Conservation (phyloP, 805 yeast species). For the Saccharomyces mikatae region DNA sequence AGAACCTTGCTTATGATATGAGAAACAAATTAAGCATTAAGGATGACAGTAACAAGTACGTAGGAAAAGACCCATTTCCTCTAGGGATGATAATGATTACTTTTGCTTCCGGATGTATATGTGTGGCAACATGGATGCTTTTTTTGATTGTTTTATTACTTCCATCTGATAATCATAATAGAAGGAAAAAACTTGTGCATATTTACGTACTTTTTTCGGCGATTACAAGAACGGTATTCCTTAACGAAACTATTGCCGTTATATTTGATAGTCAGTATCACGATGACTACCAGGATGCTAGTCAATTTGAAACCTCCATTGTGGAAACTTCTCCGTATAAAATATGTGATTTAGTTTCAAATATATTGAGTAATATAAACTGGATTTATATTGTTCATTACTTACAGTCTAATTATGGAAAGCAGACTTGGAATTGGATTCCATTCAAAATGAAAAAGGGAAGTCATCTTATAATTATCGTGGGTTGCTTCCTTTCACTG, state of each 20-base stretch:
- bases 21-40: not conserved
- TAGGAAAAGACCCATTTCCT: conserved; percentile 30
- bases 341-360: conserved; percentile 10
- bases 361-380: conserved; percentile 16
- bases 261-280: conserved; percentile 44
- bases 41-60: conserved; percentile 3
- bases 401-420: conserved; percentile 17
- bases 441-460: conserved; percentile 16
- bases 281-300: conserved; percentile 45
- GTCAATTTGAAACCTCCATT: conserved; percentile 26
- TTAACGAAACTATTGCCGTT: conserved; percentile 37
- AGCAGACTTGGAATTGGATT: conserved; percentile 11
- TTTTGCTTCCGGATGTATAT: conserved; percentile 47
- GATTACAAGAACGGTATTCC: conserved; percentile 43
- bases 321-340: conserved; percentile 11
- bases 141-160: conserved; percentile 45
- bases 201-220: conserved; percentile 53
- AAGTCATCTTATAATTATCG: conserved; percentile 12
- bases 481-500: conserved; percentile 8
- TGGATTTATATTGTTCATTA: conserved; percentile 26
- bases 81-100: conserved; percentile 37
- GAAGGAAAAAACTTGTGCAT: conserved; percentile 51
- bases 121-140: conserved; percentile 66
- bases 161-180: conserved; percentile 36
- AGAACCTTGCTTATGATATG: not conserved